Evolutionary conservation across 495 filamentous ascomycete genomes (phyloP).

Genomic region (Schizothecium vesticola): DNA sequence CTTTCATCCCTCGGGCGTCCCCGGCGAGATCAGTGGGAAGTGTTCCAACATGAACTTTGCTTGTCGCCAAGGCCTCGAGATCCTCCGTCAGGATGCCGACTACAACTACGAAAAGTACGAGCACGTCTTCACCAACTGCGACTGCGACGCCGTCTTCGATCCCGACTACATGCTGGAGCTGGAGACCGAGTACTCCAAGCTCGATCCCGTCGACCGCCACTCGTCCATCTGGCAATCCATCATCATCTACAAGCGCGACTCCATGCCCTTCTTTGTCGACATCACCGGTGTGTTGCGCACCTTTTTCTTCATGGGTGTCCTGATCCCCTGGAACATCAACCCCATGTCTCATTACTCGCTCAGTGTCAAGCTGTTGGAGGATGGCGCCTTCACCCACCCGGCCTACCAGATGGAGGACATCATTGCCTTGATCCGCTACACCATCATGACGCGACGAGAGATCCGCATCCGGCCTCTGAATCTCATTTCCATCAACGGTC

Average conservation of each 20-base stretch:
- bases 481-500: slow-evolving; percentile 7
- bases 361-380: slow-evolving; percentile 7
- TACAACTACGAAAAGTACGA: slow-evolving; percentile 12
- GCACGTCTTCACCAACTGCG: slow-evolving; percentile 13
- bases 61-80: slow-evolving; percentile 4
- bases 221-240: slow-evolving; percentile 12
- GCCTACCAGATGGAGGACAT: slow-evolving; percentile 13
- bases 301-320: slow-evolving; percentile 11
- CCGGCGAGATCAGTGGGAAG: slow-evolving; percentile 9
- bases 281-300: slow-evolving; percentile 9
- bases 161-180: slow-evolving; percentile 7
- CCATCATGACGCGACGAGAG: slow-evolving; percentile 2
- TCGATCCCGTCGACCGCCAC: slow-evolving; percentile 1
- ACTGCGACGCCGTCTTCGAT: slow-evolving; percentile 12
- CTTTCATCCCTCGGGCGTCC: slow-evolving; percentile 4
- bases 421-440: slow-evolving; percentile 10
- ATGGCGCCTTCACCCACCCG: slow-evolving; percentile 10
- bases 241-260: slow-evolving; percentile 7
- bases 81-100: slow-evolving; percentile 3
- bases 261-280: slow-evolving; percentile 13
- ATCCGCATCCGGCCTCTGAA: slow-evolving; percentile 5
- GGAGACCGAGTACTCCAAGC: slow-evolving; percentile 5
- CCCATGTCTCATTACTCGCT: slow-evolving; percentile 10
- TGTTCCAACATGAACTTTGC: slow-evolving; percentile 14
- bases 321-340: slow-evolving; percentile 12